A percentile compares a stretch with the other conserved stretches of the same genome.
These are phyloP conservation scores for Naganishia antarctica DNA, from an alignment of 768 basidiomycete genomes.

Conservation along the genomic window DNA sequence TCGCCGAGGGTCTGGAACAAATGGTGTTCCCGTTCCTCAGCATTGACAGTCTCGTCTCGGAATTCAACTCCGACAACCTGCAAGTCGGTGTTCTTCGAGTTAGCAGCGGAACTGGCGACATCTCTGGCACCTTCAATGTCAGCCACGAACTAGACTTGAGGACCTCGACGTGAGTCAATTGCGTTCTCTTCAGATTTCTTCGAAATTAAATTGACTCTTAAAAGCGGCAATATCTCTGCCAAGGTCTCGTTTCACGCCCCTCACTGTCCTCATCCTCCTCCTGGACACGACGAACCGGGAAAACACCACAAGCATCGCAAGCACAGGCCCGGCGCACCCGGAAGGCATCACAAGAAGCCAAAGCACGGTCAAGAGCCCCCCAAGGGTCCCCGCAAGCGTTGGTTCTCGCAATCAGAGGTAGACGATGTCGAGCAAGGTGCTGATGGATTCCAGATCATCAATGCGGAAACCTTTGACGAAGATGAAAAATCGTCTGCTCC, in stretches of 20 bases:
- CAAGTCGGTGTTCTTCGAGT: conserved; percentile 4
- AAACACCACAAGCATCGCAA: conserved; percentile 6
- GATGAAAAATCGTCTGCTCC: not conserved
- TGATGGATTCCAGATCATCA: not conserved
- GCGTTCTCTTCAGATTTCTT: too few species aligned
- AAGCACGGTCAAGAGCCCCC: too few species aligned
- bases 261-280: not conserved
- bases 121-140: conserved; percentile 24
- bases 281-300: conserved; percentile 1
- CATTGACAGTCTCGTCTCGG: not conserved
- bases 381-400: not conserved
- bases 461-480: not conserved
- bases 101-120: conserved; percentile 17
- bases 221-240: conserved; percentile 9
- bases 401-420: not conserved
- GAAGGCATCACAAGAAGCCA: too few species aligned
- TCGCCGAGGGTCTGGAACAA: not conserved
- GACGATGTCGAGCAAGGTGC: not conserved
- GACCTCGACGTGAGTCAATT: conserved; percentile 13
- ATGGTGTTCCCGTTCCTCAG: not conserved
- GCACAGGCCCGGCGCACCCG: not conserved
- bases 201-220: not conserved
- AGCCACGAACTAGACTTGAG: conserved; percentile 11
- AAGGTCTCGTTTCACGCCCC: conserved; percentile 1
- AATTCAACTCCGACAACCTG: not conserved